phyloP scores from a whole-genome alignment of 2,329 filamentous ascomycete genomes.

The Lachnellula willkommii region DNA sequence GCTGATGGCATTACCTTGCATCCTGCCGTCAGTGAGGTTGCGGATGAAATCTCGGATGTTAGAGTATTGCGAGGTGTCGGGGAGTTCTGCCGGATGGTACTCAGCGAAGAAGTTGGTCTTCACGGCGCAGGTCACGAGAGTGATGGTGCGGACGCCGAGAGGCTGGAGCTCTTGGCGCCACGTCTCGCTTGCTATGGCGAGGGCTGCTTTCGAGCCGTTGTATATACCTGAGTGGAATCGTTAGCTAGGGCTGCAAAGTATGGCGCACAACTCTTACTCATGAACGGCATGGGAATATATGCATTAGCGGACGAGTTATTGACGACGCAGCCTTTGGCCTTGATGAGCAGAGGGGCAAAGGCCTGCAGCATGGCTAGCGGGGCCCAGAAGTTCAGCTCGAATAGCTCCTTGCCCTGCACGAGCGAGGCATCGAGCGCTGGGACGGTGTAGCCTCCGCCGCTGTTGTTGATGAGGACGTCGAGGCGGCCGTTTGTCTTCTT shows the following conservation, averaged over 20 bases:
- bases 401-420: constrained; percentile 23
- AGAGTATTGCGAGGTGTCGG: constrained; percentile 13
- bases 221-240: constrained; percentile 13
- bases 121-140: constrained; percentile 12
- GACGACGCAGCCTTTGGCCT: constrained; percentile 25
- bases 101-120: constrained; percentile 10
- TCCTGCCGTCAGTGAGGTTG: background rate
- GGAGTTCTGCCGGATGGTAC: background rate
- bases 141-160: constrained; percentile 11
- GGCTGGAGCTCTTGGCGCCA: constrained; percentile 16
- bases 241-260: background rate
- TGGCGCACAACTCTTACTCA: background rate
- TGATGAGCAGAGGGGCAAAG: constrained; percentile 26
- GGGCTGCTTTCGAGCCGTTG: constrained; percentile 14
- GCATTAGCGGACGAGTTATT: constrained; percentile 19
- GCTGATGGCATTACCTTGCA: constrained; percentile 2
- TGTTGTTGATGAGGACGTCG: constrained; percentile 43
- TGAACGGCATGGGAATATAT: constrained; percentile 4
- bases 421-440: constrained; percentile 30
- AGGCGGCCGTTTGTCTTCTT: constrained; percentile 33
- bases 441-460: constrained; percentile 31
- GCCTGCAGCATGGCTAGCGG: constrained; percentile 26
- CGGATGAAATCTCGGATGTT: constrained; percentile 4
- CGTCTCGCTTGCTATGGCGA: constrained; percentile 7
- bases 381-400: constrained; percentile 30